Conservation (phyloP, 805 yeast species). For the Candida sonorensis region DNA sequence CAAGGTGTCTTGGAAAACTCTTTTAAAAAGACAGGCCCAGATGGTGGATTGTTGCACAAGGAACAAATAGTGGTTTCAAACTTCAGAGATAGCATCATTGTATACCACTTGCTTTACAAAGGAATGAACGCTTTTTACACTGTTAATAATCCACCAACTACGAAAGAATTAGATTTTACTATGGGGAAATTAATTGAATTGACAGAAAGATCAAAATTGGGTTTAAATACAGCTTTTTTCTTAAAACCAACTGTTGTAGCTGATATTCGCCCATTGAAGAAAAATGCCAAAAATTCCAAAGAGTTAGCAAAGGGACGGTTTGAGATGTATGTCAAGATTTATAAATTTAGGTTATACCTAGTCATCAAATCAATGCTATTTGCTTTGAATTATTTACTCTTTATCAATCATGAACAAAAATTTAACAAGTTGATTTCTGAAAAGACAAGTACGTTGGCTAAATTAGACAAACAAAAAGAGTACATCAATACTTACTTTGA, state of each 20-base stretch:
- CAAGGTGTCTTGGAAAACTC: conserved; percentile 29
- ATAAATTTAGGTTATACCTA: conserved; percentile 26
- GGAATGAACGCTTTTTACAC: conserved; percentile 32
- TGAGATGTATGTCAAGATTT: conserved; percentile 21
- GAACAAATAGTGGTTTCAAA: conserved; percentile 43
- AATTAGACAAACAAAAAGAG: conserved; percentile 25
- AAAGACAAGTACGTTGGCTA: conserved; percentile 22
- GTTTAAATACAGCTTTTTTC: conserved; percentile 19
- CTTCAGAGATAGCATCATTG: conserved; percentile 38
- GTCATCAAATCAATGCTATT: conserved; percentile 42
- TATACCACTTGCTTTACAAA: conserved; percentile 35
- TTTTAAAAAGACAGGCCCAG: conserved; percentile 18
- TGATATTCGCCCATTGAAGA: conserved; percentile 2
- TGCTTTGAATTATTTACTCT: conserved; percentile 41
- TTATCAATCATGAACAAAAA: conserved; percentile 32
- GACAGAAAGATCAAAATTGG: conserved; percentile 23
- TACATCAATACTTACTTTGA: conserved; percentile 30
- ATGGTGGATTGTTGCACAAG: conserved; percentile 17
- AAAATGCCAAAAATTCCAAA: conserved; percentile 6
- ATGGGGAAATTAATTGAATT: conserved; percentile 24
- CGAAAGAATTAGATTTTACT: conserved; percentile 24
- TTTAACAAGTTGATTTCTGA: conserved; percentile 25
- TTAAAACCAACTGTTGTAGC: conserved; percentile 9
- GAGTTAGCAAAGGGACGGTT: conserved; percentile 11
- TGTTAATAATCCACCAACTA: conserved; percentile 29